Conservation (phyloP, 2,329 filamentous ascomycete genomes). For the Trichoderma cornu-damae region DNA sequence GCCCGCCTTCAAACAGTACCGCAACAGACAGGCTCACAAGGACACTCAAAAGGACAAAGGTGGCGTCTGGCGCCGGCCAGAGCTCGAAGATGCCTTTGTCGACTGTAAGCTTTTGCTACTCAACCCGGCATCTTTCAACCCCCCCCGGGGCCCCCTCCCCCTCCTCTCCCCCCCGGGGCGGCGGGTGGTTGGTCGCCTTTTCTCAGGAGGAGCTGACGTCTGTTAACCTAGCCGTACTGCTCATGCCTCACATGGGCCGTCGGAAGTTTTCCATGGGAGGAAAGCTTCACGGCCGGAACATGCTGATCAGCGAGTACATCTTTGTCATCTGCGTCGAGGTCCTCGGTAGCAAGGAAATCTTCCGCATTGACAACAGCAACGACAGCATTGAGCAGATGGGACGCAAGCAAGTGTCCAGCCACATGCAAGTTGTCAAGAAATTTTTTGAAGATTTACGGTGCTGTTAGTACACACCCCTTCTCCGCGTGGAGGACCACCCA, state of each 20-base stretch:
- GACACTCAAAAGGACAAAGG: constrained; percentile 53
- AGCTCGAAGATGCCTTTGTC: constrained; percentile 61
- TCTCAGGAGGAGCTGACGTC: constrained; percentile 23
- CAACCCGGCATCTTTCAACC: not conserved
- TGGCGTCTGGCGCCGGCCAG: constrained; percentile 50
- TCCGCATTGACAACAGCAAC: constrained; percentile 41
- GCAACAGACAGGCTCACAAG: constrained; percentile 60
- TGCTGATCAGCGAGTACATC: constrained; percentile 65
- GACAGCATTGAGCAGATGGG: constrained; percentile 44
- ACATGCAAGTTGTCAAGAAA: constrained; percentile 65
- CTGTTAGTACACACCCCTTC: constrained; percentile 45
- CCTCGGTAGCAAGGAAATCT: constrained; percentile 40
- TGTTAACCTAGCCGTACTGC: constrained; percentile 50
- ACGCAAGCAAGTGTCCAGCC: constrained; percentile 64
- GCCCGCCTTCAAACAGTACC: constrained; percentile 60
- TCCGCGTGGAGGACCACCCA: not conserved
- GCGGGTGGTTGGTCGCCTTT: too few species aligned
- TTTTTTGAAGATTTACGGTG: constrained; percentile 59
- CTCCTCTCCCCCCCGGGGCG: too few species aligned
- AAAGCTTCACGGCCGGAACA: constrained; percentile 62
- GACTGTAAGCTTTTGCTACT: constrained; percentile 60
- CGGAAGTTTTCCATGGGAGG: constrained; percentile 62
- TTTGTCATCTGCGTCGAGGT: constrained; percentile 40
- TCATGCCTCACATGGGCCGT: constrained; percentile 62
- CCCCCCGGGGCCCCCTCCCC: too few species aligned